Percentiles rank a stretch among this genome's conserved stretches.
These are phyloP conservation scores for Plenodomus tracheiphilus DNA, from an alignment of 2,329 filamentous ascomycete species.

Conservation along the genomic window DNA sequence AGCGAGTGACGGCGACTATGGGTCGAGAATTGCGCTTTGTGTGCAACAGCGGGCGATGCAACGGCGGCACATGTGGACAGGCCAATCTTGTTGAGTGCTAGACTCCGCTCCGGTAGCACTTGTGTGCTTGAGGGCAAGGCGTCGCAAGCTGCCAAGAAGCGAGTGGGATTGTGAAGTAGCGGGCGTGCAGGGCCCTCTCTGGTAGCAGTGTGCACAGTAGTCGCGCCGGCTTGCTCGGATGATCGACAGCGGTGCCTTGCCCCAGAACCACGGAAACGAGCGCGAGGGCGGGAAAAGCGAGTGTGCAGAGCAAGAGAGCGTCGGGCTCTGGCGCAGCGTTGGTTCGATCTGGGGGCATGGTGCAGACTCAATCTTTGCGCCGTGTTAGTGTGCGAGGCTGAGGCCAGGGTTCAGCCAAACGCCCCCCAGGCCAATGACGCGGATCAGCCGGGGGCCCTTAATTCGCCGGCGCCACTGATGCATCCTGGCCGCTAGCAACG, in stretches of 20 bases:
- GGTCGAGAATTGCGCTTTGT: neutral
- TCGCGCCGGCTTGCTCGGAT: slow-evolving; percentile 4
- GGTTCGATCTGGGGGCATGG: neutral
- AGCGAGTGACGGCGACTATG: neutral
- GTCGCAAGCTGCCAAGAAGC: slow-evolving; percentile 27
- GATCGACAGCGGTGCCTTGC: slow-evolving; percentile 4
- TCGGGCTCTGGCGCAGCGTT: too few relatives aligned
- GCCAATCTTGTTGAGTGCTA: slow-evolving; percentile 4
- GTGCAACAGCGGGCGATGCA: neutral
- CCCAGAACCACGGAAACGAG: neutral
- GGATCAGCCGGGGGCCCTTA: neutral
- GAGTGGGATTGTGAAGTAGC: slow-evolving; percentile 16
- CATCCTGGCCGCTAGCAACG: neutral
- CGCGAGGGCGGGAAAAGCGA: neutral
- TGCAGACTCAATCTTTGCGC: slow-evolving; percentile 4
- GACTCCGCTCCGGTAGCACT: slow-evolving; percentile 7
- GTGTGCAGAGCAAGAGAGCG: too few relatives aligned
- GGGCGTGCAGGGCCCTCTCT: slow-evolving; percentile 13
- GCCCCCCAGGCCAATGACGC: neutral
- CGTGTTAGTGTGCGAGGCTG: slow-evolving; percentile 4
- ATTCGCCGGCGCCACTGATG: neutral
- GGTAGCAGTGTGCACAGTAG: neutral
- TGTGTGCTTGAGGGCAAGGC: slow-evolving; percentile 13
- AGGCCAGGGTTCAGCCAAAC: slow-evolving; percentile 6
- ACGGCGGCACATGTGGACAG: slow-evolving; percentile 3